These are phyloP conservation scores for Lentinula sp. DNA, from an alignment of 768 basidiomycete species.

Conservation along the genomic window DNA sequence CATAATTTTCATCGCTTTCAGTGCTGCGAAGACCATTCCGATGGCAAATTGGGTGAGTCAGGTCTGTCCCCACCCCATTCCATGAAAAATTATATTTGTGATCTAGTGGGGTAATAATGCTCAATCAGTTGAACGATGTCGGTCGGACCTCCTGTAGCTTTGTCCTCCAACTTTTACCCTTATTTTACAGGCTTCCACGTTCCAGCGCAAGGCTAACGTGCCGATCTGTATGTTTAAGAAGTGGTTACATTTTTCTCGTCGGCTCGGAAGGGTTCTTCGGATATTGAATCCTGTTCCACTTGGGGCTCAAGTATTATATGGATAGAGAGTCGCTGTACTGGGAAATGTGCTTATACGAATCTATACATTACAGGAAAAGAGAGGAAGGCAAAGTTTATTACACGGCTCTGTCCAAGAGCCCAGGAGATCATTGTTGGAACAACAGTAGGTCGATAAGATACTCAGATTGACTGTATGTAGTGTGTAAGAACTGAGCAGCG, in stretches of 20 bases:
- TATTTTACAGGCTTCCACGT: not conserved
- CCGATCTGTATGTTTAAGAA: no score
- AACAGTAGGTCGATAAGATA: no score
- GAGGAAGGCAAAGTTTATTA: no score
- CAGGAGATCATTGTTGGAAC: no score
- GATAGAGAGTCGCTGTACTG: no score
- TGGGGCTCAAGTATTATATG: not conserved
- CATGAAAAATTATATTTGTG: not conserved
- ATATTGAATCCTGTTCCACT: not conserved
- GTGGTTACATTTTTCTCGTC: no score
- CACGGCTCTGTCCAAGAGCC: not conserved
- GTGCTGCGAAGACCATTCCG: conserved; percentile 15
- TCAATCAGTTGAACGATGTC: conserved; percentile 18
- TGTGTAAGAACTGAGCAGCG: no score
- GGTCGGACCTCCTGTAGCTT: not conserved
- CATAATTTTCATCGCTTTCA: conserved; percentile 18
- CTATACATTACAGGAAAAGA: no score
- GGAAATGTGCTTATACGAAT: no score
- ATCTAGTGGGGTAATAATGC: conserved; percentile 19
- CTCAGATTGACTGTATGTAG: no score
- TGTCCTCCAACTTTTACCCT: not conserved
- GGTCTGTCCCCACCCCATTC: no score
- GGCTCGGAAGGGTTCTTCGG: no score
- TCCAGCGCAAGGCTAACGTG: not conserved
- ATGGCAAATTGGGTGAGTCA: conserved; percentile 15